A percentile compares a stretch with the other conserved stretches of the same genome.
Conservation (phyloP, 169 alveolate species). For the Eimeria necatrix region DNA sequence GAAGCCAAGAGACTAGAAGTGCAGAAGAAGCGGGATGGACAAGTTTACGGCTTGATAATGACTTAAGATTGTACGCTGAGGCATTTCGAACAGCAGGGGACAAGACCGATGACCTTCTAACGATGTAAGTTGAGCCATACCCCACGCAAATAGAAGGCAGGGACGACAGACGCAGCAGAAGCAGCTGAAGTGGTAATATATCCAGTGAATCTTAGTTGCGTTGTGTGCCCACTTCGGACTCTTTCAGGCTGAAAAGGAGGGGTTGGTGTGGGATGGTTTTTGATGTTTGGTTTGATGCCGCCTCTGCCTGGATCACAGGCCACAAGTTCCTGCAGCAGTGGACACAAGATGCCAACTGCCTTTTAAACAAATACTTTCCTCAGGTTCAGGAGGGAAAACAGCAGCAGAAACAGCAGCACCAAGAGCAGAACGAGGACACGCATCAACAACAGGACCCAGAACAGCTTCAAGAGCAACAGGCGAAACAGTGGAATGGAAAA, state of each 20-base stretch:
- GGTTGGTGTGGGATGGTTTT: slow-evolving; percentile 76
- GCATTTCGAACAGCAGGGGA: slow-evolving; percentile 12
- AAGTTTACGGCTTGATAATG: slow-evolving; percentile 28
- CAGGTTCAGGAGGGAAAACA: background rate
- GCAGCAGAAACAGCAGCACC: background rate
- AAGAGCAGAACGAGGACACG: background rate
- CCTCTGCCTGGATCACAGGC: slow-evolving; percentile 85
- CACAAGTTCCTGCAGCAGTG: slow-evolving; percentile 62
- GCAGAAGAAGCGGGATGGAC: slow-evolving; percentile 4
- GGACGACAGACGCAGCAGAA: background rate
- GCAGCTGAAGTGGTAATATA: background rate
- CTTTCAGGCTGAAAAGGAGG: slow-evolving; percentile 30
- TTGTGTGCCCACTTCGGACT: background rate
- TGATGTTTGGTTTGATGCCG: slow-evolving; percentile 95
- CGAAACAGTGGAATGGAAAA: background rate
- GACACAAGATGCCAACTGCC: slow-evolving; percentile 6
- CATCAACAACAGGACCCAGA: slow-evolving; percentile 21
- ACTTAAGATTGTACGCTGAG: slow-evolving; percentile 41
- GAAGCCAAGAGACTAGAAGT: background rate
- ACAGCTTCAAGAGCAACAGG: slow-evolving; percentile 6
- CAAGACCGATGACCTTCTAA: slow-evolving; percentile 3
- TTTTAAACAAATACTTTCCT: slow-evolving; percentile 18
- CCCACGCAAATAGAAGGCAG: slow-evolving; percentile 3
- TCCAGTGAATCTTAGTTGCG: background rate
- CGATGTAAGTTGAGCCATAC: slow-evolving; percentile 3